Conservation (phyloP, 2,329 filamentous ascomycete species). For the Phaeosphaeria sp. region DNA sequence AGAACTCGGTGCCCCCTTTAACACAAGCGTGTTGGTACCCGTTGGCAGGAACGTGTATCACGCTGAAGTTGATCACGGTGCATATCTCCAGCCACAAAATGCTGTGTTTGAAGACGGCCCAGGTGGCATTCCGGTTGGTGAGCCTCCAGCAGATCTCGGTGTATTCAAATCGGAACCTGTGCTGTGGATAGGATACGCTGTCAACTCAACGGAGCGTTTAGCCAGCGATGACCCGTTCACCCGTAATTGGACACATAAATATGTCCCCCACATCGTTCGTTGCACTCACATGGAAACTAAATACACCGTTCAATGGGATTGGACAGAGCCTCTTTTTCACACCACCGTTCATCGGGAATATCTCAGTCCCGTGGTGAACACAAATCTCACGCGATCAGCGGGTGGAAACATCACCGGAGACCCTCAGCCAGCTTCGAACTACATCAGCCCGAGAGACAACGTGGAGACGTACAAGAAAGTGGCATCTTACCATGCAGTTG, state of each 20-base stretch:
- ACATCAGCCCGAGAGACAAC: slow-evolving; percentile 30
- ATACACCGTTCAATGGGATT: slow-evolving; percentile 43
- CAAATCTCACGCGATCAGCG: slow-evolving; percentile 41
- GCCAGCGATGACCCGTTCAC: slow-evolving; percentile 26
- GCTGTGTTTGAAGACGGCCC: slow-evolving; percentile 20
- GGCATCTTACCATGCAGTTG: slow-evolving; percentile 43
- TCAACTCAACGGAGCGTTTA: slow-evolving; percentile 33
- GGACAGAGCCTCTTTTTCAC: slow-evolving; percentile 32
- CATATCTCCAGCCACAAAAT: slow-evolving; percentile 36
- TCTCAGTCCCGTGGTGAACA: slow-evolving; percentile 30
- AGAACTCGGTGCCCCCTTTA: slow-evolving; percentile 37
- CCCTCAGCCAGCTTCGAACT: neutral
- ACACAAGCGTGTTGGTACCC: slow-evolving; percentile 38
- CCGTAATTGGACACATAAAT: slow-evolving; percentile 35
- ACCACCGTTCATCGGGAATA: slow-evolving; percentile 24
- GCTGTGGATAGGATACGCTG: slow-evolving; percentile 44
- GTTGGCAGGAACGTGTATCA: slow-evolving; percentile 37
- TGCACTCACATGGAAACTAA: slow-evolving; percentile 44
- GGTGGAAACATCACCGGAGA: slow-evolving; percentile 15
- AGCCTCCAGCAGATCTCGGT: slow-evolving; percentile 27
- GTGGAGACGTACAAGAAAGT: slow-evolving; percentile 39
- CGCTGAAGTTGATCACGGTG: slow-evolving; percentile 35
- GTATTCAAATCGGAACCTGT: slow-evolving; percentile 42
- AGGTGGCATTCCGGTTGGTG: slow-evolving; percentile 38
- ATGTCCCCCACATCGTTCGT: slow-evolving; percentile 36